Conservation (phyloP, 1,284 basidiomycete genomes). For the Sanguinoderma infundibulare region DNA sequence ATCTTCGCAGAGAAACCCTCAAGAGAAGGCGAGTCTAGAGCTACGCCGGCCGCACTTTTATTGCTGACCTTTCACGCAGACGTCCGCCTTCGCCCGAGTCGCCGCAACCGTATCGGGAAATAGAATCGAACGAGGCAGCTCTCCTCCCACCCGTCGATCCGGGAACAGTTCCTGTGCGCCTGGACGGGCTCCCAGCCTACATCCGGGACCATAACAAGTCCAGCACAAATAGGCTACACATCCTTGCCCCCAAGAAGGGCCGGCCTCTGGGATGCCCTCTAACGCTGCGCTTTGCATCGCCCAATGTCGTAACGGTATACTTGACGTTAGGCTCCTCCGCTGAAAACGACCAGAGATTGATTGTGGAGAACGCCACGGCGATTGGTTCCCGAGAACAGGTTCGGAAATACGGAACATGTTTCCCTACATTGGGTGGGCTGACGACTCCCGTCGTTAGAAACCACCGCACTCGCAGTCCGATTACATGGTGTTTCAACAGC, state of each 20-base stretch:
- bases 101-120: conserved; percentile 57
- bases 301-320: conserved; percentile 64
- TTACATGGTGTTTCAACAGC: conserved; percentile 61
- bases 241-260: conserved; percentile 42
- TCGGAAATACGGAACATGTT: conserved; percentile 17
- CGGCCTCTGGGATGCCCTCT: conserved; percentile 38
- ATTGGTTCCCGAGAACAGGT: conserved; percentile 75
- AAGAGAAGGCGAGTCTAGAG: conserved; percentile 52
- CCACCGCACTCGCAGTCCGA: conserved; percentile 69
- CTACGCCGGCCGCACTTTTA: not conserved
- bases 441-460: conserved; percentile 46
- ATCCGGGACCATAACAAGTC: conserved; percentile 56
- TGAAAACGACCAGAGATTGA: conserved; percentile 38
- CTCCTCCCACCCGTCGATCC: conserved; percentile 48
- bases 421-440: not conserved
- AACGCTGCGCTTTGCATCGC: conserved; percentile 58
- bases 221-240: conserved; percentile 46
- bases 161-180: conserved; percentile 41
- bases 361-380: conserved; percentile 61
- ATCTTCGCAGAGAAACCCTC: conserved; percentile 49
- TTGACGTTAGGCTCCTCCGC: conserved; percentile 47
- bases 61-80: conserved; percentile 34
- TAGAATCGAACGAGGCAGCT: conserved; percentile 41
- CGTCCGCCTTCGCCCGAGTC: conserved; percentile 61
- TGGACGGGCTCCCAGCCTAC: conserved; percentile 50